Percentiles rank a stretch among this genome's conserved stretches.
phyloP scores from a whole-genome alignment of 306 rosid species.

The Dryas drummondii region DNA sequence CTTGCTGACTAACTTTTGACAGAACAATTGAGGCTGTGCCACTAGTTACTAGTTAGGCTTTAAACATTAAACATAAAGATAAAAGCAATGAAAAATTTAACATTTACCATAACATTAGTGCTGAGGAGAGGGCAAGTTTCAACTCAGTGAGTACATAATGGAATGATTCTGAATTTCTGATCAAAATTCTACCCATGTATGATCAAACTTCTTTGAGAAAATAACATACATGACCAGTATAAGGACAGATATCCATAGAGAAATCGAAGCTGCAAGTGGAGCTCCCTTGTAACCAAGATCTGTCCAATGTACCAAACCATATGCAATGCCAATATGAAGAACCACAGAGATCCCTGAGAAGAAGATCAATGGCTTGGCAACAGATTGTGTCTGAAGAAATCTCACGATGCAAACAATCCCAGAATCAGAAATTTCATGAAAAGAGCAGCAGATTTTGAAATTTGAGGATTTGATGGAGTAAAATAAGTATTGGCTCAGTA shows the following conservation, averaged over 20 bases:
- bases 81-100: not conserved
- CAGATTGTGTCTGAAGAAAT: constrained; percentile 57
- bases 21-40: too few relatives aligned
- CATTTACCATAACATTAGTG: constrained; percentile 79
- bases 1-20: too few relatives aligned
- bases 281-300: constrained; percentile 58
- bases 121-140: constrained; percentile 78
- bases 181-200: constrained; percentile 82
- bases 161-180: constrained; percentile 30
- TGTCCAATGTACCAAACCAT: constrained; percentile 51
- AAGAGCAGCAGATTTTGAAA: constrained; percentile 49
- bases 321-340: constrained; percentile 51
- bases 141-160: constrained; percentile 41
- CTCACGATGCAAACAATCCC: constrained; percentile 66
- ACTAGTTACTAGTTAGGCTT: not conserved
- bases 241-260: constrained; percentile 58
- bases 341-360: constrained; percentile 44
- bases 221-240: constrained; percentile 45
- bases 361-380: not conserved
- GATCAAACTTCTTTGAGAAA: constrained; percentile 41
- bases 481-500: constrained; percentile 56
- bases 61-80: not conserved
- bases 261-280: constrained; percentile 59
- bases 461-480: constrained; percentile 61
- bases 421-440: constrained; percentile 65